Evolutionary conservation across 306 rosid species (phyloP).

Genomic region (Citrullus colocynthis): DNA sequence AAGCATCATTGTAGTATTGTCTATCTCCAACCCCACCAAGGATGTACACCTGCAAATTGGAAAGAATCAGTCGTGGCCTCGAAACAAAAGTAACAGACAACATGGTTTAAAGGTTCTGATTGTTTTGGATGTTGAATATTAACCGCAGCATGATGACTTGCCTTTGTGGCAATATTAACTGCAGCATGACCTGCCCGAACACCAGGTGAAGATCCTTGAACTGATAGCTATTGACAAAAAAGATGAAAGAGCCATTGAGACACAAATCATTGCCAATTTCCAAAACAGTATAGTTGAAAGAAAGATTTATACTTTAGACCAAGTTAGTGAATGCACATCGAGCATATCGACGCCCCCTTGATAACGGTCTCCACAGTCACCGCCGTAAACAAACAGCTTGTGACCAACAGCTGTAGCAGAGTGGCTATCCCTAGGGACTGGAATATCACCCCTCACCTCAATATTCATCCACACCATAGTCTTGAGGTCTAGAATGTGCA

Average conservation of each 20-base stretch:
- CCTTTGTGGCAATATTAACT: conserved; percentile 72
- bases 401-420: conserved; percentile 54
- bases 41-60: conserved; percentile 44
- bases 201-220: conserved; percentile 84
- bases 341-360: conserved; percentile 67
- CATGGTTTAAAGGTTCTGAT: not conserved
- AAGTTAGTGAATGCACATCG: conserved; percentile 67
- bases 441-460: conserved; percentile 57
- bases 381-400: conserved; percentile 81
- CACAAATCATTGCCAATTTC: not conserved
- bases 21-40: conserved; percentile 95
- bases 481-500: conserved; percentile 60
- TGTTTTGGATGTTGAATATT: conserved; percentile 10
- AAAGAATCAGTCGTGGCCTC: not conserved
- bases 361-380: conserved; percentile 83
- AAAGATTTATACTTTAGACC: conserved; percentile 59
- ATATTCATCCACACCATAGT: conserved; percentile 73
- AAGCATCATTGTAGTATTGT: conserved; percentile 67
- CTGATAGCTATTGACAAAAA: conserved; percentile 42
- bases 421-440: conserved; percentile 91
- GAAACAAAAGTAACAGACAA: not conserved
- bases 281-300: not conserved
- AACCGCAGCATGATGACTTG: conserved; percentile 52
- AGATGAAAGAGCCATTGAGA: conserved; percentile 6
- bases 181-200: conserved; percentile 91